phyloP scores from a whole-genome alignment of 1,284 basidiomycete genomes.

The Marasmius oreades region DNA sequence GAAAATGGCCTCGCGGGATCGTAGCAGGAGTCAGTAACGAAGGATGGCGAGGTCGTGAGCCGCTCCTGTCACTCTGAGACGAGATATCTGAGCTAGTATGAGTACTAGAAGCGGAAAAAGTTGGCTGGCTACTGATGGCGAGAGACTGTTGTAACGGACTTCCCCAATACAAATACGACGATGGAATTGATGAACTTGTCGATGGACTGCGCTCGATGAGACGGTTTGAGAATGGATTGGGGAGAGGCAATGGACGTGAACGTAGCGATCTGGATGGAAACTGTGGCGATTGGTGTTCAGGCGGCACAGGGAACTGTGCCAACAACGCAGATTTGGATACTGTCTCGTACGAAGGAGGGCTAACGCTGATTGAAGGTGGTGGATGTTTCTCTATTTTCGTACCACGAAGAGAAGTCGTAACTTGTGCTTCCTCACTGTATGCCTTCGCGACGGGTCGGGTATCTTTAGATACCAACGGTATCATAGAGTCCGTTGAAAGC shows the following conservation, averaged over 20 bases:
- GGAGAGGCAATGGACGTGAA: slow-evolving; percentile 10
- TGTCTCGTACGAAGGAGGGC: background rate
- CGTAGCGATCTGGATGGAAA: background rate
- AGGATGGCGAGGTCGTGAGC: background rate
- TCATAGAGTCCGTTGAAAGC: no score
- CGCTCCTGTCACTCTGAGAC: background rate
- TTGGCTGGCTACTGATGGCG: background rate
- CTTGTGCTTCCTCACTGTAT: background rate
- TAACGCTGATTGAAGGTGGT: background rate
- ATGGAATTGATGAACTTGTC: background rate
- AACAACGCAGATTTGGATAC: background rate
- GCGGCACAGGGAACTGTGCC: background rate
- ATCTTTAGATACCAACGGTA: no score
- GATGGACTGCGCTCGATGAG: slow-evolving; percentile 1
- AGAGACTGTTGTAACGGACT: slow-evolving; percentile 2
- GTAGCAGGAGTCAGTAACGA: background rate
- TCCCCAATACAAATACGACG: background rate
- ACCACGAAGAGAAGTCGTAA: background rate
- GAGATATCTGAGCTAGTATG: background rate
- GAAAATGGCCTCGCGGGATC: background rate
- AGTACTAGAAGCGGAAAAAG: no score
- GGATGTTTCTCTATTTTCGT: background rate
- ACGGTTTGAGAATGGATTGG: slow-evolving; percentile 5
- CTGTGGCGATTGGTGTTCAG: background rate
- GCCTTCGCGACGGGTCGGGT: background rate